Evolutionary conservation across 768 basidiomycete species (phyloP), one percentile per base, ranked within the genome.

Genomic region (Lactifluus piperatus): DNA sequence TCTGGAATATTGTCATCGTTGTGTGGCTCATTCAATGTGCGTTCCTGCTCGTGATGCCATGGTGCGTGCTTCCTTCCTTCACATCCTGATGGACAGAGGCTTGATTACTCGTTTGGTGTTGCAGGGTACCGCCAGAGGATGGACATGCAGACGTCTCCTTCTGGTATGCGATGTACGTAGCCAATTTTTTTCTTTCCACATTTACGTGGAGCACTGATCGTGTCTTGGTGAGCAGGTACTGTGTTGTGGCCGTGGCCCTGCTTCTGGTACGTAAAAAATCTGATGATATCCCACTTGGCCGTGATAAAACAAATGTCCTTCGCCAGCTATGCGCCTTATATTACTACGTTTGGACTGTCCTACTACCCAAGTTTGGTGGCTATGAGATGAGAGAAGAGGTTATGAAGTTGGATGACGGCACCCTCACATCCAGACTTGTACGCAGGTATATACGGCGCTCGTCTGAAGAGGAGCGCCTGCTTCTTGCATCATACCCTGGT

Each of bases 301-400:
- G n/a, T 62, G 44, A 57, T 30, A 6, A 29, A 34, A 7, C 11
- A n/a, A n/a, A 16, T 14, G 18, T 2, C 26, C 16, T 26, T 37
- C 27, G 36, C 62, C 27, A 54, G 59, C 54, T 65, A n/a, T 68
- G 67, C 30, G 65, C 56, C n/a, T 32, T 68, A 27, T 68, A 72
- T 57, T 71, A 69, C 52, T 67, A 64, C 37, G 26, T 79, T 20
- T 79, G 78, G 78, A 75, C 77, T 26, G 65, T 76, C 9, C 34
- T 76, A 1, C 70, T 81, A 3, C 79, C 79, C 20, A 72, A 65
- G 50, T 51, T 72, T 5, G 74, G 79, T 9, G 74, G 74, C 0
- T 80, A 81, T 59, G 73, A 76, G 50, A 70, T 80, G 7, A 72
- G 76, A 1, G 75, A 77, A 55, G 76, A 81, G 20, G 54, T 62